Conservation (phyloP, 2,329 filamentous ascomycete genomes). For the Ascomycota sp. region DNA sequence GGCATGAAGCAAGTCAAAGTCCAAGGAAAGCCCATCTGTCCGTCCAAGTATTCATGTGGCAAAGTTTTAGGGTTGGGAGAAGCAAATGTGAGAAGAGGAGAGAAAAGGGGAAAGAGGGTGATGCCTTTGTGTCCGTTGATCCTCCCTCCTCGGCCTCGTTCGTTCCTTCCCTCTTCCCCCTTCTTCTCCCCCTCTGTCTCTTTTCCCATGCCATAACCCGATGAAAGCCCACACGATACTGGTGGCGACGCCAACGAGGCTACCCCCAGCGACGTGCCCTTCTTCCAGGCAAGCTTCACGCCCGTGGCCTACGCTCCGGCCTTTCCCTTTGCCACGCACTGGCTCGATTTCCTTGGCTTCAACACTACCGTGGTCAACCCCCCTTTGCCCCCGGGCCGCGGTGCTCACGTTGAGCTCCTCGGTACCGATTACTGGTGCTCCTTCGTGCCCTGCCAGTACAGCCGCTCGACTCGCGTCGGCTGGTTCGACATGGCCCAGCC, state of each 20-base stretch:
- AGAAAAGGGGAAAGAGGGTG: no score
- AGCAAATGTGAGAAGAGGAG: no score
- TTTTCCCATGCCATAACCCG: no score
- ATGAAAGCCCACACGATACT: constrained; percentile 22
- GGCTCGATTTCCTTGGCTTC: constrained; percentile 19
- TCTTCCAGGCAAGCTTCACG: constrained; percentile 25
- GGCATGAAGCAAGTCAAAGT: no score
- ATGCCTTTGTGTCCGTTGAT: no score
- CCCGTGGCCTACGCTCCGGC: constrained; percentile 18
- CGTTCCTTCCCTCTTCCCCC: no score
- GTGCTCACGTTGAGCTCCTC: constrained; percentile 19
- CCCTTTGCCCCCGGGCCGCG: constrained; percentile 21
- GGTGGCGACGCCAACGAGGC: constrained; percentile 11
- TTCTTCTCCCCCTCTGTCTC: no score
- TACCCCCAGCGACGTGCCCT: constrained; percentile 13
- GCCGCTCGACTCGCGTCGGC: constrained; percentile 14
- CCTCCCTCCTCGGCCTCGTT: no score
- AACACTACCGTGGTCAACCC: constrained; percentile 24
- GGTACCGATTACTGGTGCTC: constrained; percentile 26
- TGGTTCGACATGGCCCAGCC: constrained; percentile 27
- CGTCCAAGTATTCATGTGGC: no score
- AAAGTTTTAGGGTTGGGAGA: no score
- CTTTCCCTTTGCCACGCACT: constrained; percentile 21
- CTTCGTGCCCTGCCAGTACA: constrained; percentile 12
- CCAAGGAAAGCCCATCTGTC: no score